Percentiles rank a stretch among this genome's conserved stretches.
Conservation (phyloP, 225 moss, liverwort and hornwort species). For the Asterella californica region DNA sequence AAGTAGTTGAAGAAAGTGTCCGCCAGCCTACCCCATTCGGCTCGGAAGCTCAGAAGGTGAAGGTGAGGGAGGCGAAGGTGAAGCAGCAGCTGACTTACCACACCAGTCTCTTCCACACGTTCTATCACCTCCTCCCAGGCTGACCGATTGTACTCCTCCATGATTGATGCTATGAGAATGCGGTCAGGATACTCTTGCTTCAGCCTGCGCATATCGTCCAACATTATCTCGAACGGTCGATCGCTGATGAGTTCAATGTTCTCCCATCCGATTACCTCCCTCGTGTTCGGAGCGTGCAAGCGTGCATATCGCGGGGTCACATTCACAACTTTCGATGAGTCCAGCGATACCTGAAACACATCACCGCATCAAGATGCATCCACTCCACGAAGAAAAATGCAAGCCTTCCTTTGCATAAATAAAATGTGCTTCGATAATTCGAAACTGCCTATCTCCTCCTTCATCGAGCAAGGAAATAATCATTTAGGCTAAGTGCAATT, state of each 20-base stretch:
- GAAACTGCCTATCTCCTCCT: not conserved
- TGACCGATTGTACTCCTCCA: constrained; percentile 86
- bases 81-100: constrained; percentile 42
- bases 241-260: constrained; percentile 98
- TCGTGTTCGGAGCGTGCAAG: constrained; percentile 47
- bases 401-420: too few relatives aligned
- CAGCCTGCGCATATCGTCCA: constrained; percentile 75
- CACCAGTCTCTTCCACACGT: constrained; percentile 83
- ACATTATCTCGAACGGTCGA: constrained; percentile 93
- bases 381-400: not conserved
- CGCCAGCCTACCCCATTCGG: not conserved
- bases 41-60: not conserved
- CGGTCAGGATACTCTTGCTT: constrained; percentile 97
- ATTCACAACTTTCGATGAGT: constrained; percentile 95
- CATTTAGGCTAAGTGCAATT: not conserved
- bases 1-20: not conserved
- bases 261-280: constrained; percentile 89
- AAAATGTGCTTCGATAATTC: not conserved
- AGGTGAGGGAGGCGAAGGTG: not conserved
- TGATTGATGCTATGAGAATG: constrained; percentile 83
- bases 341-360: constrained; percentile 67
- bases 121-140: constrained; percentile 97
- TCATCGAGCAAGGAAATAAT: not conserved
- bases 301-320: constrained; percentile 91
- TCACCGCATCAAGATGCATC: not conserved